A percentile compares a stretch with the other conserved stretches of the same genome.
These are phyloP conservation scores for Epithele typhae DNA, from an alignment of 768 basidiomycete species.

Conservation along the genomic window DNA sequence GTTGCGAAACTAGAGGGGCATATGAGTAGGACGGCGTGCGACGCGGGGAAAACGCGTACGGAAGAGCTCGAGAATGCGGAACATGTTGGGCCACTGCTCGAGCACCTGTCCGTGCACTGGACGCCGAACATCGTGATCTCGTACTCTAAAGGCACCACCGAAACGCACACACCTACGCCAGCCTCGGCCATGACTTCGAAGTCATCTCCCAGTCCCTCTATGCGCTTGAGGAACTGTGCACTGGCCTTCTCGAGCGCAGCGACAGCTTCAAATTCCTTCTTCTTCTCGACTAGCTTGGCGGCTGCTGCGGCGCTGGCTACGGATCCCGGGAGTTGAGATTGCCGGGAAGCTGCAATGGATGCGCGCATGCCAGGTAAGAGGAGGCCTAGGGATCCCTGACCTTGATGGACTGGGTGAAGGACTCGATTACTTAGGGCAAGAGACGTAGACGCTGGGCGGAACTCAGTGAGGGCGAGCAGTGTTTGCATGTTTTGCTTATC, in stretches of 20 bases:
- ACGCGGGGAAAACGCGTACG: slow-evolving; percentile 36
- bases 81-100: slow-evolving; percentile 82
- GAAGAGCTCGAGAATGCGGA: slow-evolving; percentile 66
- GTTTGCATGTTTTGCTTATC: too few relatives aligned
- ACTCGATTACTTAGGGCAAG: too few relatives aligned
- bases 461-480: too few relatives aligned
- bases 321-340: slow-evolving; percentile 41
- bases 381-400: too few relatives aligned
- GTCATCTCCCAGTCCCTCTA: slow-evolving; percentile 66
- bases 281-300: slow-evolving; percentile 67
- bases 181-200: slow-evolving; percentile 77
- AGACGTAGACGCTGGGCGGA: too few relatives aligned
- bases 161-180: slow-evolving; percentile 48
- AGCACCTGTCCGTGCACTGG: slow-evolving; percentile 74
- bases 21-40: background rate
- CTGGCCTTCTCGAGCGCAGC: slow-evolving; percentile 66
- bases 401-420: too few relatives aligned
- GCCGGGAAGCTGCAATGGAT: slow-evolving; percentile 49
- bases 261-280: slow-evolving; percentile 76
- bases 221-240: slow-evolving; percentile 57
- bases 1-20: slow-evolving; percentile 42
- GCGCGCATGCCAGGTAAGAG: slow-evolving; percentile 41
- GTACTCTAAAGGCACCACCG: background rate
- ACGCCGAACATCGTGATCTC: background rate
- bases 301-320: slow-evolving; percentile 43